Base-by-base conservation (phyloP, 768 basidiomycete species). In the Porphyrellus cyaneotinctus region DNA sequence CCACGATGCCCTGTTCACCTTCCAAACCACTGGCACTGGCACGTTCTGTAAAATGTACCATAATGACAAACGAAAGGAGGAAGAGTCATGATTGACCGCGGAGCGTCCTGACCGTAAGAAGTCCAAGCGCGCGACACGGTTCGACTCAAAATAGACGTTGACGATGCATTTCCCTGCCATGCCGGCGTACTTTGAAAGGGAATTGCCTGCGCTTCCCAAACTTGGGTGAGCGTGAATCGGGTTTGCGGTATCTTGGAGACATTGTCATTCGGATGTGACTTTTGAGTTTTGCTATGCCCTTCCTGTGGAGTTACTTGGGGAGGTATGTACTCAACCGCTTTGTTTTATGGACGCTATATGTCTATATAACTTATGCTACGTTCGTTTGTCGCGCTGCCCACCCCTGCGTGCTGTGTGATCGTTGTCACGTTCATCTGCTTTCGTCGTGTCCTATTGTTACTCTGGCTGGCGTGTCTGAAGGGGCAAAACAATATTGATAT, bases 1-100 rank as follows among this genome's bases (percentile, higher is more conserved):
- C 41, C 81, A 84, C 58, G 78, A 79, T 52, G 69, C 76, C 1
- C 68, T 80, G 4, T 67, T 75, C 51, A 64, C 68, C 2, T 68
- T 69, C 24, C 64, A 69, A n/a, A 66, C 54, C 8, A 43, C 61
- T 20, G 60, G 65, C 24, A 43, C 54, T 0, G 64, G 66, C 11
- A 44, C 37, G 12, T 66, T 64, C n/a, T 51, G 61, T 0, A 58
- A 43, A 22, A 44, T 35, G 36, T 36, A 58, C 24, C 52, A 53
- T 9, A 37, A 41, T 20, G 26, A 36, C 26, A 52, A 53, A 23
- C 49, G 22, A 24, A 53, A 49, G 13, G 51, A 47, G 8, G 48
- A 26, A 0, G 26, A 11, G 37, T 35, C 41, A 24, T 20, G n/a
- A 9, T 35, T 50, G 4, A 28, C 38, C 0, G 14, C 32, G 6